A percentile compares a stretch with the other conserved stretches of the same genome.
Conservation (phyloP, 1,284 basidiomycete species). For the Ustilago xerochloae region DNA sequence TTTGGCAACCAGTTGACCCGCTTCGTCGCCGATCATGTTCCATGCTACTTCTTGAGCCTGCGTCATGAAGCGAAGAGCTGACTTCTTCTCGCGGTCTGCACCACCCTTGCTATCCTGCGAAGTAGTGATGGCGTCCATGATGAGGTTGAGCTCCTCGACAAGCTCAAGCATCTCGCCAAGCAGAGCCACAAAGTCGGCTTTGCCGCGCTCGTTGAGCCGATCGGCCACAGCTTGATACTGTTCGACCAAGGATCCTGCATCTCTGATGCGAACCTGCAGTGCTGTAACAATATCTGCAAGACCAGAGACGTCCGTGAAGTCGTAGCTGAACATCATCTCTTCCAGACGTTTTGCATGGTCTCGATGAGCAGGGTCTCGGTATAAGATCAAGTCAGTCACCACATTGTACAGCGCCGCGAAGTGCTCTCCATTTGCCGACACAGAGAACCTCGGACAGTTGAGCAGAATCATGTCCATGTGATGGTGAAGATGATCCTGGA, state of each 20-base stretch:
- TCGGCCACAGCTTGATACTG: slow-evolving; percentile 67
- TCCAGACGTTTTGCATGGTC: slow-evolving; percentile 71
- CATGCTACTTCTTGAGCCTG: slow-evolving; percentile 89
- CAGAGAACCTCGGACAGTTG: slow-evolving; percentile 79
- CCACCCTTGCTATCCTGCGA: slow-evolving; percentile 72
- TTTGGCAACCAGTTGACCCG: slow-evolving; percentile 81
- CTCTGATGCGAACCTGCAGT: slow-evolving; percentile 80
- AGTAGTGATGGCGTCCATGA: slow-evolving; percentile 88
- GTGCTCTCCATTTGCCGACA: slow-evolving; percentile 86
- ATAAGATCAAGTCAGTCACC: slow-evolving; percentile 83
- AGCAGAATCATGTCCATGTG: slow-evolving; percentile 86
- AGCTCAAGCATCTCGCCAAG: slow-evolving; percentile 81
- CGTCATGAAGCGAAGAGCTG: slow-evolving; percentile 82
- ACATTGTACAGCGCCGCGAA: slow-evolving; percentile 89
- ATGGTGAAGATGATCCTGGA: slow-evolving; percentile 78
- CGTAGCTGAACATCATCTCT: slow-evolving; percentile 87
- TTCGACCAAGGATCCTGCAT: slow-evolving; percentile 61
- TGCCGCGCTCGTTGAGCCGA: slow-evolving; percentile 72
- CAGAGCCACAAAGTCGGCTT: slow-evolving; percentile 74
- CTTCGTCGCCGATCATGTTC: slow-evolving; percentile 85
- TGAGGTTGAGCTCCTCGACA: slow-evolving; percentile 82
- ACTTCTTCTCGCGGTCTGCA: slow-evolving; percentile 77
- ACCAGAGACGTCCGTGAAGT: slow-evolving; percentile 82
- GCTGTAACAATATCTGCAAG: slow-evolving; percentile 78
- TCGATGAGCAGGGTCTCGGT: slow-evolving; percentile 79